phyloP scores from a whole-genome alignment of 2,329 filamentous ascomycete species.

The Phyllosticta citriasiana region DNA sequence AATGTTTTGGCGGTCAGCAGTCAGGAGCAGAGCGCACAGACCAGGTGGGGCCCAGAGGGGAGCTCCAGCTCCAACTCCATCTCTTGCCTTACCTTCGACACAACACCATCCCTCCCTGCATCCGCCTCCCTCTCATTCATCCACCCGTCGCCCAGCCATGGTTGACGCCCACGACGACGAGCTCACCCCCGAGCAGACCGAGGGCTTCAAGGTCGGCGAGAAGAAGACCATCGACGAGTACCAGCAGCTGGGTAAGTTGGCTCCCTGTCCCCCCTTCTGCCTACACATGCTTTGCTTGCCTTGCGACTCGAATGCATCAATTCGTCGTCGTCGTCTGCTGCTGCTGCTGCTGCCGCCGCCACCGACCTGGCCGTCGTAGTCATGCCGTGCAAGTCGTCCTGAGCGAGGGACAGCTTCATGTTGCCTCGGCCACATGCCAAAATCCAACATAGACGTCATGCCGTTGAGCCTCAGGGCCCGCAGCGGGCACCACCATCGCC shows the following conservation, averaged over 20 bases:
- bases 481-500: neutral
- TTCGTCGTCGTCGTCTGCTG: no score
- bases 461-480: neutral
- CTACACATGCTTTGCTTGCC: conserved; percentile 2
- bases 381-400: neutral
- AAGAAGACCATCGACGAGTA: conserved; percentile 98
- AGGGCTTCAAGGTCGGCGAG: conserved; percentile 96
- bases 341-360: neutral
- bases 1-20: neutral
- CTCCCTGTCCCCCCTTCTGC: neutral
- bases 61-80: neutral
- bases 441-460: neutral
- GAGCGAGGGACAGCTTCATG: neutral
- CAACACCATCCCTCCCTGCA: neutral
- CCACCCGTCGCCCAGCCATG: conserved; percentile 18
- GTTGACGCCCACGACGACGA: conserved; percentile 55
- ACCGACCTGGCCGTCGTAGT: neutral
- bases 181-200: conserved; percentile 74
- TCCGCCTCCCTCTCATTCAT: conserved; percentile 3
- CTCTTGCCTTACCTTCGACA: neutral
- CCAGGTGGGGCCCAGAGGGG: neutral
- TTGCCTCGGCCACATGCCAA: neutral
- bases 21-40: neutral
- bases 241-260: conserved; percentile 72
- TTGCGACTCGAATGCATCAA: neutral